phyloP scores from a whole-genome alignment of 768 basidiomycete species.

The Termitomyces sp. region DNA sequence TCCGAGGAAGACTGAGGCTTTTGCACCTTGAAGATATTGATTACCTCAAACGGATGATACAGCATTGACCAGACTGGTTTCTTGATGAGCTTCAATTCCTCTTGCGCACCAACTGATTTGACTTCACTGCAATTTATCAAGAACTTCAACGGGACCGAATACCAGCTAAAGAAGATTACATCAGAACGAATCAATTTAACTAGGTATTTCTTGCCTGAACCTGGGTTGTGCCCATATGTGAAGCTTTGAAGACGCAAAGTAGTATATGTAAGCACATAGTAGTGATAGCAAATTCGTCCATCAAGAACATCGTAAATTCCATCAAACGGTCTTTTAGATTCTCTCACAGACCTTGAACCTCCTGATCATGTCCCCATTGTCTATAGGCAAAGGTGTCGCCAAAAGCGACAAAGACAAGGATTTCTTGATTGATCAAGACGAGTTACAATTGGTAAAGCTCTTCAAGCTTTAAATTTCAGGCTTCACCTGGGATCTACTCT shows the following conservation, averaged over 20 bases:
- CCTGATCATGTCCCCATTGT: constrained; percentile 15
- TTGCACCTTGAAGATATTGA: background rate
- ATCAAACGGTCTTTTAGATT: no score
- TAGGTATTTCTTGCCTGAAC: no score
- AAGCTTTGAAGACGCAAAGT: no score
- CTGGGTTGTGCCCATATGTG: no score
- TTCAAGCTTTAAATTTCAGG: constrained; percentile 12
- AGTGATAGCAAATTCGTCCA: no score
- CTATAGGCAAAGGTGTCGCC: constrained; percentile 18
- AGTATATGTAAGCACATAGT: no score
- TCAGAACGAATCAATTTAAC: background rate
- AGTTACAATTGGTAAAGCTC: constrained; percentile 39
- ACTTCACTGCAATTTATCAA: background rate
- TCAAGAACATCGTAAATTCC: no score
- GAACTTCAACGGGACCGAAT: background rate
- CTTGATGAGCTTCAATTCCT: background rate
- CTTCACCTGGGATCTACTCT: constrained; percentile 22
- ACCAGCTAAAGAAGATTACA: background rate
- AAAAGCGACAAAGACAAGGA: constrained; percentile 20
- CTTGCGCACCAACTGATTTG: background rate
- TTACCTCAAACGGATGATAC: background rate
- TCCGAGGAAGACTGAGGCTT: background rate
- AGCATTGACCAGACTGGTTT: background rate
- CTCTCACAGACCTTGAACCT: background rate
- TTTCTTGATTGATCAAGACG: constrained; percentile 29